These are phyloP conservation scores for Eucalyptus cladocalyx DNA, from an alignment of 345 rosid genomes.

Conservation along the genomic window DNA sequence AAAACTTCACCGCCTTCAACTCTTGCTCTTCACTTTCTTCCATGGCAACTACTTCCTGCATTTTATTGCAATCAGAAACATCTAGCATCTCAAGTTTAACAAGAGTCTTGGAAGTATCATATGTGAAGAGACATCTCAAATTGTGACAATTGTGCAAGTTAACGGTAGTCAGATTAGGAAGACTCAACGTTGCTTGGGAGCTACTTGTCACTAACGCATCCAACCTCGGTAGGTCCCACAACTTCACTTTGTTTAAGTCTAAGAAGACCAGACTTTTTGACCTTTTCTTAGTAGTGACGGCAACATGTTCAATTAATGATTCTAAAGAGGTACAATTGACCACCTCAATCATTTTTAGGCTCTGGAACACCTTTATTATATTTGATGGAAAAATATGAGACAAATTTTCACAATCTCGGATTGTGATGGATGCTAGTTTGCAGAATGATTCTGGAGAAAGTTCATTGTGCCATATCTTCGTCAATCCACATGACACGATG, in stretches of 20 bases:
- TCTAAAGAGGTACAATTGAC: neutral
- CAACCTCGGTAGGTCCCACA: neutral
- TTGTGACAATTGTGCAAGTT: neutral
- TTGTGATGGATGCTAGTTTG: neutral
- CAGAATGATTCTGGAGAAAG: neutral
- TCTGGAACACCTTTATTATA: neutral
- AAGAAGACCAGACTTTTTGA: neutral
- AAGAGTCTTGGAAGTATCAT: neutral
- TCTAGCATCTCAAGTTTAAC: neutral
- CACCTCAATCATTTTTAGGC: neutral
- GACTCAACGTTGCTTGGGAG: neutral
- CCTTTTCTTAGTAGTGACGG: neutral
- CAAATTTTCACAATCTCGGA: neutral
- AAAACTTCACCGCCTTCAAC: neutral
- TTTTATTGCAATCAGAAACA: neutral
- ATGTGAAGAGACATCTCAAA: neutral
- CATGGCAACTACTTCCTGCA: neutral
- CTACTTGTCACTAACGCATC: neutral
- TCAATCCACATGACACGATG: neutral
- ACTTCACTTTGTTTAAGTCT: neutral
- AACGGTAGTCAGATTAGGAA: neutral
- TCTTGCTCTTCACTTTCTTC: neutral
- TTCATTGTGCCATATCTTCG: neutral
- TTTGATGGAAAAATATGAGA: neutral
- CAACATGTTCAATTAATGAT: neutral